Percentiles rank a stretch among this genome's conserved stretches.
Conservation (phyloP, 371 early-diverging fungal species). For the Rhizopus microsporus region DNA sequence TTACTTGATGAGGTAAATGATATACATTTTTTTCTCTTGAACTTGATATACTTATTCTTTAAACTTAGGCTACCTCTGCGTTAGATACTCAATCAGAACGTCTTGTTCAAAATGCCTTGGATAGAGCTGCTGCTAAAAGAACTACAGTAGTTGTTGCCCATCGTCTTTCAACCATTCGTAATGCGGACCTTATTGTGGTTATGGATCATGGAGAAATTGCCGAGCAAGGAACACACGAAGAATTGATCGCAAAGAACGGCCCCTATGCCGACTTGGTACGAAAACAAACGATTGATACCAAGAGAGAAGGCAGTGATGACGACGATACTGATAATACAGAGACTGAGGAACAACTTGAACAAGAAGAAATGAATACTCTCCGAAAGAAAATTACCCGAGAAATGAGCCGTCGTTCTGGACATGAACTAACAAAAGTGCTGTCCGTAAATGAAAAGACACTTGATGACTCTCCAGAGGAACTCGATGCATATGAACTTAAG, state of each 20-base stretch:
- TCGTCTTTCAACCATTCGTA: slow-evolving; percentile 70
- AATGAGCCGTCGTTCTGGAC: not conserved
- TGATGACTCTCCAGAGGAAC: not conserved
- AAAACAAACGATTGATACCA: slow-evolving; percentile 32
- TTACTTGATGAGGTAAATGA: slow-evolving; percentile 71
- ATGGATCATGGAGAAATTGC: slow-evolving; percentile 65
- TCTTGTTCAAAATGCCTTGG: slow-evolving; percentile 78
- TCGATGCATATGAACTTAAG: slow-evolving; percentile 41
- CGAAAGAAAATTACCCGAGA: not conserved
- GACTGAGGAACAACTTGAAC: not conserved
- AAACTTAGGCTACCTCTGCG: slow-evolving; percentile 70
- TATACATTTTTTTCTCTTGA: slow-evolving; percentile 22
- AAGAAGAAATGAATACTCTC: slow-evolving; percentile 1
- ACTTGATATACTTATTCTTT: not conserved
- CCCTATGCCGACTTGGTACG: slow-evolving; percentile 52
- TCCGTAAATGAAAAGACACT: not conserved
- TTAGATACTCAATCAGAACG: slow-evolving; percentile 80
- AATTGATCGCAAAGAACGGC: slow-evolving; percentile 44
- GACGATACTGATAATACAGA: not conserved
- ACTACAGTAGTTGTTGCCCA: slow-evolving; percentile 92
- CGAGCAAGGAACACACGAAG: slow-evolving; percentile 70
- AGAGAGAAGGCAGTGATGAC: not conserved
- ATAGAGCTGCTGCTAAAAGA: slow-evolving; percentile 64
- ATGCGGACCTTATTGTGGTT: slow-evolving; percentile 80
- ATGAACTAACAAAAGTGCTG: not conserved